Evolutionary conservation across 192 early-diverging fungal genomes (phyloP).

Genomic region (Jimgerdemannia flammicorona): DNA sequence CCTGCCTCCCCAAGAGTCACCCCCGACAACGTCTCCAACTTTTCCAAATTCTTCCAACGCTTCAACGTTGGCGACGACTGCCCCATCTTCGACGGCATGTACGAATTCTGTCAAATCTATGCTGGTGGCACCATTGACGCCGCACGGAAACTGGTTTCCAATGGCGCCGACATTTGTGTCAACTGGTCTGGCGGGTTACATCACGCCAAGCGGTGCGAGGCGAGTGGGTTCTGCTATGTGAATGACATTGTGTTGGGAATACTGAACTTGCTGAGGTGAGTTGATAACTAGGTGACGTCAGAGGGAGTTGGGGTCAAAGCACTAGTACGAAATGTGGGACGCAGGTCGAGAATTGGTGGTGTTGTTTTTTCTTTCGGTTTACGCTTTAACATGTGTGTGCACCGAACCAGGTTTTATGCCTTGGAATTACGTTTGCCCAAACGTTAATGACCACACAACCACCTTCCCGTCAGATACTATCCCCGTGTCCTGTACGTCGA

Average conservation of each 20-base stretch:
- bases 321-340: not conserved
- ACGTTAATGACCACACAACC: slow-evolving; percentile 1
- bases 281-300: not conserved
- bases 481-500: slow-evolving; percentile 93
- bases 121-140: slow-evolving; percentile 94
- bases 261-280: slow-evolving; percentile 74
- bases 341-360: not conserved
- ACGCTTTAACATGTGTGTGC: not conserved
- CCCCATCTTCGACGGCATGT: slow-evolving; percentile 96
- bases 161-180: slow-evolving; percentile 86
- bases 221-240: slow-evolving; percentile 97
- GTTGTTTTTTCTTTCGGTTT: slow-evolving; percentile 6
- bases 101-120: slow-evolving; percentile 90
- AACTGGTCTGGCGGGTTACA: slow-evolving; percentile 99
- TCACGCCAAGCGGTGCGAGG: slow-evolving; percentile 84
- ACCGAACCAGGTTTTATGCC: not conserved
- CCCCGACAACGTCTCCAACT: slow-evolving; percentile 61
- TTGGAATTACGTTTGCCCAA: not conserved
- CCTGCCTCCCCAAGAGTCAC: slow-evolving; percentile 46
- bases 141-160: slow-evolving; percentile 75
- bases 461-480: slow-evolving; percentile 45
- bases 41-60: slow-evolving; percentile 52
- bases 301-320: not conserved
- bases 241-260: slow-evolving; percentile 97
- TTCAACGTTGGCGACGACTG: slow-evolving; percentile 98